Evolutionary conservation across 2,329 filamentous ascomycete genomes (phyloP), one percentile per base, ranked within the genome.

Genomic region (Diaporthe sp.): DNA sequence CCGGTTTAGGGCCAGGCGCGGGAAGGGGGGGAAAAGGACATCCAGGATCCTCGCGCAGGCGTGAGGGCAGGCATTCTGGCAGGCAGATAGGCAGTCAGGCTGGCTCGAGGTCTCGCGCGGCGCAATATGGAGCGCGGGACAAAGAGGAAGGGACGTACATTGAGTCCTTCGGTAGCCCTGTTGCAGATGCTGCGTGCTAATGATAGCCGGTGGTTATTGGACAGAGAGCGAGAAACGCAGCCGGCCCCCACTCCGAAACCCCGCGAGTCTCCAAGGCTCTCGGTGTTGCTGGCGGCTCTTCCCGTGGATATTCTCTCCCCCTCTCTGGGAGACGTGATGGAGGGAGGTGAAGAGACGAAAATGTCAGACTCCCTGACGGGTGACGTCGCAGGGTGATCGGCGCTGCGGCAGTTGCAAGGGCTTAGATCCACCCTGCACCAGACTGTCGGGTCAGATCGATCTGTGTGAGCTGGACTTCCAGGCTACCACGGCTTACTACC

Each of bases 391-490:
- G 71, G 51, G 25, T 55, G 42, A 73, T 53, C 34, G 49, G 49
- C 57, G 31, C 58, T 55, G 61, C 49, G 49, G 65, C 65, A 70
- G 31, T 70, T 55, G 49, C 65, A 70, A 70, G 49, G 65, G 49
- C 49, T 39, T 70, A 28, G 65, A 55, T 70, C 34, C 49, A 55
- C 65, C 42, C 49, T 70, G 65, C 65, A 42, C 65, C 65, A 42
- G 49, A 70, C 65, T 70, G 65, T 70, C 65, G 65, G 65, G 65
- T 70, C 65, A 49, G 65, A 53, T 53, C 65, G 39, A 63, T 68
- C 44, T 68, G 44, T 51, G 63, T 37, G 47, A 53, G 44, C 22
- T 39, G 44, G 31, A 49, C 42, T 49, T 55, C 15, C 49, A 34
- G 65, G 39, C 65, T 34, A 37, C 28, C 34, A 55, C 31, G 37